These are phyloP conservation scores for Paramecium primaurelia DNA, from an alignment of 73 alveolate genomes.

Conservation along the genomic window DNA sequence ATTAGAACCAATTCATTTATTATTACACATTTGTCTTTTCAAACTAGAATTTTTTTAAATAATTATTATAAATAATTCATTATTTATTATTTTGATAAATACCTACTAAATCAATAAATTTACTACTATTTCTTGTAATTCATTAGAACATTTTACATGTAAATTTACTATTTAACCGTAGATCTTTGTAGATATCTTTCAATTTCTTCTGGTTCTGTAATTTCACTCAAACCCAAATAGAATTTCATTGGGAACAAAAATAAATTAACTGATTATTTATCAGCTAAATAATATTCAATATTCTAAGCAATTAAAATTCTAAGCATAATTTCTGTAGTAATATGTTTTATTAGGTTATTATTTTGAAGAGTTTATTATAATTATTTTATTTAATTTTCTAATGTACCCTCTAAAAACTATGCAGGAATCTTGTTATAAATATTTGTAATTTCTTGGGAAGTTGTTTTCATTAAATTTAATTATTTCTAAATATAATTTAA, in stretches of 20 bases:
- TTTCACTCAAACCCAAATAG: background rate
- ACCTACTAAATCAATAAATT: background rate
- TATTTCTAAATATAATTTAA: background rate
- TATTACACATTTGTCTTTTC: background rate
- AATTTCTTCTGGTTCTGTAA: background rate
- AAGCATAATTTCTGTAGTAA: background rate
- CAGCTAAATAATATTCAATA: background rate
- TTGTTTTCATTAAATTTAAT: background rate
- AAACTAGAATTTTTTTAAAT: background rate
- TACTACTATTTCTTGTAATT: background rate
- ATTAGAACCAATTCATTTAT: background rate
- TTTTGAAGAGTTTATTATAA: background rate
- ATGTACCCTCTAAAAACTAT: background rate
- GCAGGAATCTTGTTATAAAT: background rate
- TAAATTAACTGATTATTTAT: background rate
- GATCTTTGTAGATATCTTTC: background rate
- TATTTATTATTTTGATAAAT: background rate
- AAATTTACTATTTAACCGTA: background rate
- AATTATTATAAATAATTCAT: background rate
- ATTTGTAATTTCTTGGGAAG: background rate
- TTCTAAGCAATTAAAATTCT: background rate
- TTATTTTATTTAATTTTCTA: background rate
- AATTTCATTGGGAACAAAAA: background rate
- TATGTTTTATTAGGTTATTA: background rate
- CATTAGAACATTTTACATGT: background rate